Conservation (phyloP, 495 filamentous ascomycete species). For the Xylaria sp. region DNA sequence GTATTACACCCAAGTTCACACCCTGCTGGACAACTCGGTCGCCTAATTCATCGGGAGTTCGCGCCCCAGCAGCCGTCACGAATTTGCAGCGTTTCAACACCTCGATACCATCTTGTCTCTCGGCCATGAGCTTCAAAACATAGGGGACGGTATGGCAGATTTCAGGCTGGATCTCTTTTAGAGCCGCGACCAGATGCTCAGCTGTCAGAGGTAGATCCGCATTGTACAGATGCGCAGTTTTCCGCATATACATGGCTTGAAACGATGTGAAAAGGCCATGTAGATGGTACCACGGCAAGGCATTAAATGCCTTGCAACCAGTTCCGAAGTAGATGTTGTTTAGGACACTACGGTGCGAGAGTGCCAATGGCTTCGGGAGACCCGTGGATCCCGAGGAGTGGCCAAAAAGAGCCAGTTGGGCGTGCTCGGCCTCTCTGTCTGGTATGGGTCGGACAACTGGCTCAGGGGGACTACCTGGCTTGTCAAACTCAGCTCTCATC, state of each 20-base stretch:
- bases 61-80: constrained; percentile 60
- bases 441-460: constrained; percentile 42
- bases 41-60: constrained; percentile 65
- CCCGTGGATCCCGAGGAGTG: constrained; percentile 68
- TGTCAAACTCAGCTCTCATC: constrained; percentile 46
- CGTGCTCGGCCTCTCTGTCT: constrained; percentile 45
- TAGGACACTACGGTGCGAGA: constrained; percentile 42
- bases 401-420: constrained; percentile 53
- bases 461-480: constrained; percentile 31
- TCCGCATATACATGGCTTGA: constrained; percentile 61
- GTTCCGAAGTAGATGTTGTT: constrained; percentile 49
- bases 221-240: constrained; percentile 58
- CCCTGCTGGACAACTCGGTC: constrained; percentile 56
- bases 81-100: constrained; percentile 52
- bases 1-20: constrained; percentile 56
- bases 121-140: constrained; percentile 60
- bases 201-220: constrained; percentile 62
- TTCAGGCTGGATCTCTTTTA: constrained; percentile 56
- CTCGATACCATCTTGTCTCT: constrained; percentile 55
- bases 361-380: constrained; percentile 59
- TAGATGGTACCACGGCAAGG: constrained; percentile 63
- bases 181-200: constrained; percentile 51
- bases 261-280: constrained; percentile 56
- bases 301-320: constrained; percentile 57
- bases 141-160: constrained; percentile 65